Conservation (phyloP, 1,139 yeast species). For the Suhomyces maxii region DNA sequence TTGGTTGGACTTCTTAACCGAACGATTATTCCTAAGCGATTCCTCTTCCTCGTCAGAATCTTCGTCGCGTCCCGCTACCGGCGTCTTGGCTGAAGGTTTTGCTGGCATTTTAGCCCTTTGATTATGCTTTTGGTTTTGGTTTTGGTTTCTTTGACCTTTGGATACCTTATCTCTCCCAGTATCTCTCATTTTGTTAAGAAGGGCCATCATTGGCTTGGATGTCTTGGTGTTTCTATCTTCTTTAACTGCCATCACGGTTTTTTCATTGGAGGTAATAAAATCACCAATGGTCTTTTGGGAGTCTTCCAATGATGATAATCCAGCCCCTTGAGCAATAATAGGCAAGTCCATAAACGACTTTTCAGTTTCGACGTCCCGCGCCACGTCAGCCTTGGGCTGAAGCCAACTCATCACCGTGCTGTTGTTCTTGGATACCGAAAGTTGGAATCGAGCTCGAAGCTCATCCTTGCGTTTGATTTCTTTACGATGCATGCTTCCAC, state of each 20-base stretch:
- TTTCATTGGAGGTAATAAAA: conserved; percentile 22
- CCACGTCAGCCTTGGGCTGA: conserved; percentile 15
- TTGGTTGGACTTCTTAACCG: conserved; percentile 9
- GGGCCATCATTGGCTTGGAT: conserved; percentile 43
- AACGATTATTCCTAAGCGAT: conserved; percentile 4
- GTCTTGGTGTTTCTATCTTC: conserved; percentile 8
- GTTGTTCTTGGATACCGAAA: conserved; percentile 40
- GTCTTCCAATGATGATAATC: conserved; percentile 26
- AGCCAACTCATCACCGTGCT: conserved; percentile 47
- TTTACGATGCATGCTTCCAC: conserved; percentile 23
- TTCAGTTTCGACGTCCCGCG: conserved; percentile 7
- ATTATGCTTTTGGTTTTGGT: conserved; percentile 1
- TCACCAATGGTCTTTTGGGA: conserved; percentile 27
- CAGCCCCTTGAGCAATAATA: conserved; percentile 47
- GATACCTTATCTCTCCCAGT: conserved; percentile 20
- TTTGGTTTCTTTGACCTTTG: conserved; percentile 1
- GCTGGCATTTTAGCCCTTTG: background rate
- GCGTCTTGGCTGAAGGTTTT: background rate
- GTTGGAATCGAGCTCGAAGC: conserved; percentile 49
- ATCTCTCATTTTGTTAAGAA: conserved; percentile 47
- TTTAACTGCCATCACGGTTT: conserved; percentile 15
- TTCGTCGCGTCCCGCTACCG: background rate
- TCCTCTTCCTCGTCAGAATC: conserved; percentile 11
- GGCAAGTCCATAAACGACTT: conserved; percentile 40
- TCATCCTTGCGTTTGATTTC: conserved; percentile 51